phyloP scores from a whole-genome alignment of 331 rosid species.

The Quercus phellos region DNA sequence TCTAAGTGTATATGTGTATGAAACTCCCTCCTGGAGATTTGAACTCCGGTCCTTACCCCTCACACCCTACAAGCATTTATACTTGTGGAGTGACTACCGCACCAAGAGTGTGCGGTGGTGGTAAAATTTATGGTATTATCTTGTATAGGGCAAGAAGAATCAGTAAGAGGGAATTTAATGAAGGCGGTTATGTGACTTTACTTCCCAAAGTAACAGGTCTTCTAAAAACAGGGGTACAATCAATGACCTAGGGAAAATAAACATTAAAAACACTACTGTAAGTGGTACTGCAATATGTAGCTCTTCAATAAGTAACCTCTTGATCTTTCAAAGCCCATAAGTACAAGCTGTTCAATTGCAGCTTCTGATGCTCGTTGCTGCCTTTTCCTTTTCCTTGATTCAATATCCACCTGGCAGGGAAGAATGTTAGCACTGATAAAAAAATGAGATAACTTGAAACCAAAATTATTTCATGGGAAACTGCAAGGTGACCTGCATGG shows the following conservation, averaged over 20 bases:
- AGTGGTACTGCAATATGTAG: background rate
- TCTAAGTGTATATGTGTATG: too few species aligned
- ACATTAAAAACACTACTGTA: background rate
- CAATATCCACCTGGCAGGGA: constrained; percentile 52
- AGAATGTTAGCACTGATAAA: constrained; percentile 12
- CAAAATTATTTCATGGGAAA: background rate
- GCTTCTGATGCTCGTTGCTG: constrained; percentile 35
- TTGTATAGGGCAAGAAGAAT: background rate
- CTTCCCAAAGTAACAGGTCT: background rate
- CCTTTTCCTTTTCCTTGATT: constrained; percentile 67
- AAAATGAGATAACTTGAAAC: background rate
- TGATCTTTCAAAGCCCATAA: constrained; percentile 78
- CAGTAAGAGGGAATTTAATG: background rate
- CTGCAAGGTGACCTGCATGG: constrained; percentile 47
- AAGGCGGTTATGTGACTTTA: background rate
- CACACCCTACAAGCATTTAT: too few species aligned
- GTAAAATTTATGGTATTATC: background rate
- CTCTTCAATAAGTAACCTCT: constrained; percentile 40
- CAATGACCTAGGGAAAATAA: background rate
- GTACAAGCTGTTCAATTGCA: constrained; percentile 48
- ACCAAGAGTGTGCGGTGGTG: too few species aligned
- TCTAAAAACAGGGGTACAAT: background rate
- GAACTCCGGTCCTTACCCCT: too few species aligned
- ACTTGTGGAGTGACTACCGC: too few species aligned
- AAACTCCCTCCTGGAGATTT: too few species aligned